Evolutionary conservation across 1,284 basidiomycete genomes (phyloP), one percentile per base, ranked within the genome.

Genomic region (Sanguinoderma infundibulare): DNA sequence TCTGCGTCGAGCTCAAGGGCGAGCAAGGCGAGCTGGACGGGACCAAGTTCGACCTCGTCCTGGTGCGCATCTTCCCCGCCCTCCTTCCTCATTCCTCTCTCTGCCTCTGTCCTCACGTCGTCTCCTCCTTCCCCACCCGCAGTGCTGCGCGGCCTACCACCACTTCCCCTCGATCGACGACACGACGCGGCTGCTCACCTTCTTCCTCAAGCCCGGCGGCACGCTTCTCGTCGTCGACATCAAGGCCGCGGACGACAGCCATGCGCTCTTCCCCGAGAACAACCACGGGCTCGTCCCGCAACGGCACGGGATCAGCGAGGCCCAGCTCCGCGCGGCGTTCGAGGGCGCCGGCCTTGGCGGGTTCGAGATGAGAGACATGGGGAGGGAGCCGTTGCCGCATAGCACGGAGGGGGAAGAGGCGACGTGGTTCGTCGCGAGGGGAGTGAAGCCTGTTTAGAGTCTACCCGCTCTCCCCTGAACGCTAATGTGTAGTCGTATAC

Each of bases 81-180:
- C 12, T 32, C 55, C 17, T 57, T 20, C 12, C 22, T 34, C 40
- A 24, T 24, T 4, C 22, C 10, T 14, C 22, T 24, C 22, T 44
- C 2, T 17, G 0, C 17, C 2, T 20, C 32, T 4, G 28, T 5
- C 10, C 40, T n/a, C n/a, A n/a, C n/a, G n/a, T n/a, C 32, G 24
- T 14, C 22, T 12, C 24, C 50, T 2, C 32, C 34, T 30, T 17
- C n/a, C 32, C 0, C 20, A 8, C 69, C 69, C 38, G 8, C 24
- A 92, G 90, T 92, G 90, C 69, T 78, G 82, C 6, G 79, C 82
- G 60, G 78, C 90, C 0, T 92, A 89, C 67, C 90, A 92, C 69
- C 91, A 92, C 69, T 81, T 92, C 65, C 62, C 75, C 2, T 80
- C 81, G 35, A 79, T 87, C 62, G 73, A 76, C 3, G 76, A 76